Evolutionary conservation across 2,329 filamentous ascomycete genomes (phyloP).

Genomic region (Colletotrichum sp.): DNA sequence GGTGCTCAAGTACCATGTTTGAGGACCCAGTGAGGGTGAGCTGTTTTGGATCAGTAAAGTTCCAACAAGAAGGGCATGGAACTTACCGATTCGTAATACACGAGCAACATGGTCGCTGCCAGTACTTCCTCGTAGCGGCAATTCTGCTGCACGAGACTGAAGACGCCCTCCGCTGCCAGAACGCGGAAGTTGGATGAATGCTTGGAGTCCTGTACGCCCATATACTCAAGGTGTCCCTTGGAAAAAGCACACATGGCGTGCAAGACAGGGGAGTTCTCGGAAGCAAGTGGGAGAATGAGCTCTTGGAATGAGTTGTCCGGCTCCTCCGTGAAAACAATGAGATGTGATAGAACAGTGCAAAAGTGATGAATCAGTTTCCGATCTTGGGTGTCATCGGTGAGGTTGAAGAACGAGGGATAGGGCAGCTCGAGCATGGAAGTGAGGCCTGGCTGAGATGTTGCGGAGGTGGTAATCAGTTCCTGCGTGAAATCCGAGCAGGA

Average conservation of each 20-base stretch:
- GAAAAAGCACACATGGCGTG: constrained; percentile 85
- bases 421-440: background rate
- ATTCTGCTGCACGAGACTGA: constrained; percentile 51
- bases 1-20: constrained; percentile 63
- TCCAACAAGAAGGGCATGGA: background rate
- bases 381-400: constrained; percentile 56
- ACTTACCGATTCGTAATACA: constrained; percentile 56
- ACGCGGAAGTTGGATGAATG: constrained; percentile 64
- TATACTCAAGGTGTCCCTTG: constrained; percentile 80
- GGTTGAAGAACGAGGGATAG: constrained; percentile 57
- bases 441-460: background rate
- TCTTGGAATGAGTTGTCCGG: constrained; percentile 67
- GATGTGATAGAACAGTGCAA: constrained; percentile 65
- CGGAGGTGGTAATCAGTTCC: background rate
- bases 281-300: constrained; percentile 62
- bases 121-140: constrained; percentile 61
- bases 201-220: constrained; percentile 53
- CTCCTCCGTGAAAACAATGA: constrained; percentile 68
- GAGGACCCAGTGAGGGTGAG: constrained; percentile 63
- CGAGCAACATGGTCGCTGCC: constrained; percentile 63
- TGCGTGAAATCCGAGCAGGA: background rate
- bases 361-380: constrained; percentile 65
- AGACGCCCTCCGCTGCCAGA: constrained; percentile 60
- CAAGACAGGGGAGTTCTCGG: constrained; percentile 64
- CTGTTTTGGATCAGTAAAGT: constrained; percentile 29